Evolutionary conservation across 495 filamentous ascomycete genomes (phyloP), one percentile per base, ranked within the genome.

Genomic region (Amphirosellinia nigrospora): DNA sequence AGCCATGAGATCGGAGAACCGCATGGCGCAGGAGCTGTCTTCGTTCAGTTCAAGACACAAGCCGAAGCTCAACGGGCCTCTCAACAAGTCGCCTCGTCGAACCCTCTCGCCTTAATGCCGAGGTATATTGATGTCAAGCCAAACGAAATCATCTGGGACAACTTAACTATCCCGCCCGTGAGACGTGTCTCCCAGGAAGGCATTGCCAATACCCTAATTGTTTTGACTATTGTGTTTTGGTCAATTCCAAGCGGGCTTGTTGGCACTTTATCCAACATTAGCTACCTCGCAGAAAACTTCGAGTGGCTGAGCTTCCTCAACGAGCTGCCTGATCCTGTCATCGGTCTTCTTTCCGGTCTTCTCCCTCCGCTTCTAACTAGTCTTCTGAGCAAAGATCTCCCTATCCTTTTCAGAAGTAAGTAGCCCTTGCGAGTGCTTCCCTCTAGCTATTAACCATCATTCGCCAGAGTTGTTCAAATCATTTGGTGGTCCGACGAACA

Each of bases 171-270:
- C 74, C 88, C 86, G 69, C 96, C 93, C 89, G 92, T 90, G 87
- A 90, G 93, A 74, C 87, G 90, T 46, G 83, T 96, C 56, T 82
- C 93, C 61, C 89, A 92, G 59, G 84, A 89, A 66, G 84, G 89
- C 46, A 82, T 84, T 15, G 90, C 91, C 32, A 82, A 90, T 59
- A 85, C 83, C 61, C 86, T 91, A 74, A 86, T 97, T 28, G 76
- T 83, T 13, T 89, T 85, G 9, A 83, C 93, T 73, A 90, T 97
- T 77, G 84, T 97, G 72, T 96, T 97, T 84, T 97, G 93, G 93
- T 92, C 93, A 0, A 92, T 97, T 71, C 94, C 94, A 5, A 91
- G 93, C 45, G 91, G 91, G 13, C 81, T 92, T 60, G 91, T 97
- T 48, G 94, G 92, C 80, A 70, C 85, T 15, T 86, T 97, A 68